Evolutionary conservation across 371 early-diverging fungal genomes (phyloP).

Genomic region (Mucor racemosus): DNA sequence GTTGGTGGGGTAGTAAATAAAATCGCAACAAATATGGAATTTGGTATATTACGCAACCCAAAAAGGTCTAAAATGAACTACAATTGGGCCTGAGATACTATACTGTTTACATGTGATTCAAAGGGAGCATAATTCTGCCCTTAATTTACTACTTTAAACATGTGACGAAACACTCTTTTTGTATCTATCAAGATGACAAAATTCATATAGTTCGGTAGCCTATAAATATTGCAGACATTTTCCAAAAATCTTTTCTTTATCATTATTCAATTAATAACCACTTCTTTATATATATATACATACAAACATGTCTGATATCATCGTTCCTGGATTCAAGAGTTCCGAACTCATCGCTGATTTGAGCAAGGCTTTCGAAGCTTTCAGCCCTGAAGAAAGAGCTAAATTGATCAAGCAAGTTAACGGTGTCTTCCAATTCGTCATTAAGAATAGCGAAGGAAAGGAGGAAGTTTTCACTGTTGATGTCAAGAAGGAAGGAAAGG

Average conservation of each 20-base stretch:
- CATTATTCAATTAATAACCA: neutral
- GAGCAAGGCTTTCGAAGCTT: conserved; percentile 39
- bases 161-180: conserved; percentile 14
- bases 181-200: conserved; percentile 18
- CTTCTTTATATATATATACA: no score
- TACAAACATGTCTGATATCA: conserved; percentile 44
- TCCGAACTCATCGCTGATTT: conserved; percentile 50
- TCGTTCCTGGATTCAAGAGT: conserved; percentile 53
- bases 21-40: neutral
- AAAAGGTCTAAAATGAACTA: neutral
- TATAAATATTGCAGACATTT: conserved; percentile 9
- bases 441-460: conserved; percentile 68
- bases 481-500: conserved; percentile 70
- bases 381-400: conserved; percentile 43
- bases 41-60: conserved; percentile 1
- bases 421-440: conserved; percentile 85
- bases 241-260: neutral
- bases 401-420: conserved; percentile 67
- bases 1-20: neutral
- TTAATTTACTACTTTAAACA: conserved; percentile 5
- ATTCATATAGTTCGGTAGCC: neutral
- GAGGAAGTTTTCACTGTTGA: conserved; percentile 78
- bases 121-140: neutral
- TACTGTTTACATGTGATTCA: neutral
- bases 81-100: neutral